These are phyloP conservation scores for Erythrobasidium hasegawianum DNA, from an alignment of 1,284 basidiomycete genomes.

Conservation along the genomic window DNA sequence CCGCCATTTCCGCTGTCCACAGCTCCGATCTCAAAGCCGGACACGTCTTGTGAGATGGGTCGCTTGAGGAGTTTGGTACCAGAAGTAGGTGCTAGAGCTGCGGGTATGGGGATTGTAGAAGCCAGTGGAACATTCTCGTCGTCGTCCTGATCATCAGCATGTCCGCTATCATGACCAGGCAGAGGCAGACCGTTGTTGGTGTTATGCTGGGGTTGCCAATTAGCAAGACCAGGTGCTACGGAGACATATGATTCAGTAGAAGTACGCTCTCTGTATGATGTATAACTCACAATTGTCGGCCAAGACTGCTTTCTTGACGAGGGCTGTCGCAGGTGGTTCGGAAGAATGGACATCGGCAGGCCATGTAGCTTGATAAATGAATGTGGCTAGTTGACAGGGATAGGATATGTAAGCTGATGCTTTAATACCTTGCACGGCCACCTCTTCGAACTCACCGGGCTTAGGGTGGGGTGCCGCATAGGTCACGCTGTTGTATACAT, in stretches of 20 bases:
- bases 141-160: background rate
- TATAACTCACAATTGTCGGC: background rate
- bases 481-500: constrained; percentile 11
- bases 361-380: background rate
- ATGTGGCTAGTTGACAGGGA: too few species aligned
- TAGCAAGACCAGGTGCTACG: background rate
- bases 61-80: constrained; percentile 26
- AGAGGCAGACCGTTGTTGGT: background rate
- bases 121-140: background rate
- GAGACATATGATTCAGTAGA: background rate
- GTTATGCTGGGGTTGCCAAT: background rate
- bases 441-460: background rate
- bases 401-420: too few species aligned
- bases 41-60: constrained; percentile 12
- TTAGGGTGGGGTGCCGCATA: background rate
- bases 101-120: constrained; percentile 14
- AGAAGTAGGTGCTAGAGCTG: constrained; percentile 22
- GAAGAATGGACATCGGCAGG: background rate
- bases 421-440: too few species aligned
- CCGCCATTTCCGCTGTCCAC: background rate
- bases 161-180: background rate
- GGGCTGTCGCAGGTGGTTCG: background rate
- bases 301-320: background rate
- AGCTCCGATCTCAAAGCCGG: background rate
- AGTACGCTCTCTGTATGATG: background rate